Evolutionary conservation across 192 early-diverging fungal genomes (phyloP), one percentile per base, ranked within the genome.

Genomic region (Entomortierella lignicola): DNA sequence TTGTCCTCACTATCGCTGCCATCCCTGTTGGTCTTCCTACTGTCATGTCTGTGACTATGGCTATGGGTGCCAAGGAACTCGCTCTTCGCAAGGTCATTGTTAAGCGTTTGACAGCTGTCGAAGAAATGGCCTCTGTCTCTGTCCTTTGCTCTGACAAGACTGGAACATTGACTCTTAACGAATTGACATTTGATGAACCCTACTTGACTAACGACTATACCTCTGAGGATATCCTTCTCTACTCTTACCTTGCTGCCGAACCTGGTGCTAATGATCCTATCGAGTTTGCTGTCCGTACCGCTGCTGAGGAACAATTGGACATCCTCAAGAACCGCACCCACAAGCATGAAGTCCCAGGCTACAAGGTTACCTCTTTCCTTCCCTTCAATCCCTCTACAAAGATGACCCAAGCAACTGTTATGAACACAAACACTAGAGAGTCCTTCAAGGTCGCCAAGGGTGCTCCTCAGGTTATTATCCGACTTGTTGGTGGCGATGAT

Each of bases 21-120:
- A 95, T 96, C 63, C 97, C 97, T 29, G 92, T 97, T 31, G 97
- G 97, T 82, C 90, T 98, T 27, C 97, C 96, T 30, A 96, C 97
- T 8, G 95, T 97, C 54, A 91, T 98, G 91, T 94, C 94, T 8
- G 96, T 98, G 11, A 98, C 97, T 27, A 97, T 98, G 96, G 97
- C 97, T 12, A 91, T 98, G 63, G 97, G 97, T 66, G 94, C 96
- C 58, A 90, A 91, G 69, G 92, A 98, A 82, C 87, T 98, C 31
- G 95, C 97, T 17, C 89, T 89, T 39, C 95, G 97, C 82, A 87
- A 97, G 82, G 97, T 97, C 72, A 98, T 98, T 84, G 94, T 96
- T 58, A 97, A 98, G 87, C 94, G 95, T 66, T 86, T 98, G 37
- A 95, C 96, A 1, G 95, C 96, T 27, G 94, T 98, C 39, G 96